phyloP scores from a whole-genome alignment of 495 filamentous ascomycete species.

The Chaetomidium leptoderma region DNA sequence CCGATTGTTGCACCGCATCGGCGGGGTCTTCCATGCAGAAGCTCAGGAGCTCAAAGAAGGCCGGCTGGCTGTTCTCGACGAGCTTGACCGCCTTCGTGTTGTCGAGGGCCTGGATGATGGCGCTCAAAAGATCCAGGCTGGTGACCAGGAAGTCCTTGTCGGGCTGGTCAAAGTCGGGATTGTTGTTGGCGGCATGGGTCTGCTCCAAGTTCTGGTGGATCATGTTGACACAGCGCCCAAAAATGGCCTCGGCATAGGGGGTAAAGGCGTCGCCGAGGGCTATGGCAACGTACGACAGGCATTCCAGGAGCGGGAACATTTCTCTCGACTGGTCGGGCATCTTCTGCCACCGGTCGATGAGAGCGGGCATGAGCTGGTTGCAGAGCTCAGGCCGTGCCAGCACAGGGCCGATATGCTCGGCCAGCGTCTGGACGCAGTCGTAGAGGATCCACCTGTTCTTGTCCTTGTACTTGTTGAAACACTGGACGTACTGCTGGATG shows the following conservation, averaged over 20 bases:
- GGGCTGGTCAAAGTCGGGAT: constrained; percentile 67
- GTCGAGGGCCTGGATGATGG: constrained; percentile 89
- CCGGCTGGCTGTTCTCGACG: constrained; percentile 66
- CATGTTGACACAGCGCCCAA: constrained; percentile 79
- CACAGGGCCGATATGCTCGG: constrained; percentile 80
- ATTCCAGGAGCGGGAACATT: constrained; percentile 90
- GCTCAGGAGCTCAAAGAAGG: constrained; percentile 82
- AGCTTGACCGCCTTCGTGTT: constrained; percentile 67
- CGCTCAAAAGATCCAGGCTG: constrained; percentile 88
- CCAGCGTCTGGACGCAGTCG: constrained; percentile 96
- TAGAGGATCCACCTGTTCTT: constrained; percentile 98
- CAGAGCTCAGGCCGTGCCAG: constrained; percentile 74
- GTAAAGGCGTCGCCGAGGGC: constrained; percentile 79
- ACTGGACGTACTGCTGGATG: constrained; percentile 83
- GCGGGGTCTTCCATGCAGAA: constrained; percentile 91
- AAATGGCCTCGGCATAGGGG: constrained; percentile 78
- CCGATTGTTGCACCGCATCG: constrained; percentile 93
- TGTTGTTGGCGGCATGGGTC: constrained; percentile 57
- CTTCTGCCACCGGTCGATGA: constrained; percentile 84
- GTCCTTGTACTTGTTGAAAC: constrained; percentile 94
- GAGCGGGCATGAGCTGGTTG: constrained; percentile 85
- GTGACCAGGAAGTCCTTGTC: constrained; percentile 98
- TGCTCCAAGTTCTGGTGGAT: constrained; percentile 87
- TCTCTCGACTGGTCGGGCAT: constrained; percentile 87
- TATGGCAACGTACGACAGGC: constrained; percentile 87